These are phyloP conservation scores for Quercus cerris DNA, from an alignment of 306 rosid genomes.

Conservation along the genomic window DNA sequence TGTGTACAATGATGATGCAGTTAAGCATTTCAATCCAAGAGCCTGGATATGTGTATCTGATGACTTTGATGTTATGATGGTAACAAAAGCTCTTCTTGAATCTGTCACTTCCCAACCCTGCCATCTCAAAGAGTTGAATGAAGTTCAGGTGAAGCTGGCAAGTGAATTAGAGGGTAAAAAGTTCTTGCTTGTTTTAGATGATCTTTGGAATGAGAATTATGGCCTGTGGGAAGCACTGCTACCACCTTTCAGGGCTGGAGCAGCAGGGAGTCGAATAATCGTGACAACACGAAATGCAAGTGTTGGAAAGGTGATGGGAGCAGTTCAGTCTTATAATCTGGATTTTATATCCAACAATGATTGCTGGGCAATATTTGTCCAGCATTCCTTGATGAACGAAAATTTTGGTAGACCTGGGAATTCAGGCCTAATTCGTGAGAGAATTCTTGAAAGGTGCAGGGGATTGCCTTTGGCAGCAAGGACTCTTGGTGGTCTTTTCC, in stretches of 20 bases:
- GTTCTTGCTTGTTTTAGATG: neutral
- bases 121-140: neutral
- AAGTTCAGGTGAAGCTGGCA: neutral
- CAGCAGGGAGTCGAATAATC: conserved; percentile 1
- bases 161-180: neutral
- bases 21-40: neutral
- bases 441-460: neutral
- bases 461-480: neutral
- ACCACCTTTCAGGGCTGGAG: neutral
- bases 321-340: neutral
- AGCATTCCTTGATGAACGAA: neutral
- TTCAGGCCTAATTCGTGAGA: neutral
- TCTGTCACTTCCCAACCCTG: neutral
- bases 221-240: conserved; percentile 1
- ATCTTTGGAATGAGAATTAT: neutral
- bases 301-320: conserved; percentile 1
- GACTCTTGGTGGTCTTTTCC: neutral
- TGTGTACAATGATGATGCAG: neutral
- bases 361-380: conserved; percentile 3
- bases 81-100: neutral
- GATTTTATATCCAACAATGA: neutral
- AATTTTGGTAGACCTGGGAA: neutral
- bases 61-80: neutral
- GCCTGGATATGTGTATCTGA: neutral
- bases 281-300: neutral